These are phyloP conservation scores for Apiotrichum gamsii DNA, from an alignment of 1,284 basidiomycete species.

Conservation along the genomic window DNA sequence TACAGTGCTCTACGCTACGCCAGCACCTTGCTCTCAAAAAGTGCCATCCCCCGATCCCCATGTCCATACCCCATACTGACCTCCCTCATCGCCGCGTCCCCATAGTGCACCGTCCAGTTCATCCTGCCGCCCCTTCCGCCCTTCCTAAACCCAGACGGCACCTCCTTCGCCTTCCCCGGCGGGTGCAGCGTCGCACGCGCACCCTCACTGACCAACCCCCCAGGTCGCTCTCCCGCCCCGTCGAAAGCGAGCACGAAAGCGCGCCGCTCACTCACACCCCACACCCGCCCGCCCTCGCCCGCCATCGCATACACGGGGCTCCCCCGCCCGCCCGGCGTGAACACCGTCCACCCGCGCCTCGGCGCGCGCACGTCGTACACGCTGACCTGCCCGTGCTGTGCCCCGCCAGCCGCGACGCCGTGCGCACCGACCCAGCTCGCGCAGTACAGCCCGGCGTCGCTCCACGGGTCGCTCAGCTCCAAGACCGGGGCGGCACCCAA, in stretches of 20 bases:
- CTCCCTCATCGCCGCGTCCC: constrained; percentile 19
- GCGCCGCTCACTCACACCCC: constrained; percentile 43
- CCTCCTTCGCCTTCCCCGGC: constrained; percentile 7
- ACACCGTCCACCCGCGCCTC: constrained; percentile 34
- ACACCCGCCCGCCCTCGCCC: constrained; percentile 43
- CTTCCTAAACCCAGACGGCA: constrained; percentile 26
- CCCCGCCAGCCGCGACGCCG: constrained; percentile 36
- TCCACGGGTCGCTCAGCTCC: constrained; percentile 38
- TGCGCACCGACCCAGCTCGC: constrained; percentile 32
- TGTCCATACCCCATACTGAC: constrained; percentile 37
- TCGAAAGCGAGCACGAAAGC: constrained; percentile 45
- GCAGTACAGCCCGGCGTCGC: constrained; percentile 42
- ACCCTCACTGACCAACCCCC: constrained; percentile 17
- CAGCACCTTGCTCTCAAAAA: constrained; percentile 25
- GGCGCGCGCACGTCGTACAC: constrained; percentile 35
- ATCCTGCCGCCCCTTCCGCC: constrained; percentile 35
- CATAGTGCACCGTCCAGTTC: constrained; percentile 34
- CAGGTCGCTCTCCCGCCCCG: constrained; percentile 17
- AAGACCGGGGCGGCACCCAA: constrained; percentile 16
- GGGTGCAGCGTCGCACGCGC: constrained; percentile 11
- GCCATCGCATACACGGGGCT: constrained; percentile 43
- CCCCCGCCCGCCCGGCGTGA: constrained; percentile 42
- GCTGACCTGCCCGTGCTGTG: constrained; percentile 40
- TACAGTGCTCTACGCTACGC: no score
- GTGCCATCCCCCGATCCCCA: constrained; percentile 20